phyloP scores from a whole-genome alignment of 108 stramenopile species.

The Chaetoceros muelleri region DNA sequence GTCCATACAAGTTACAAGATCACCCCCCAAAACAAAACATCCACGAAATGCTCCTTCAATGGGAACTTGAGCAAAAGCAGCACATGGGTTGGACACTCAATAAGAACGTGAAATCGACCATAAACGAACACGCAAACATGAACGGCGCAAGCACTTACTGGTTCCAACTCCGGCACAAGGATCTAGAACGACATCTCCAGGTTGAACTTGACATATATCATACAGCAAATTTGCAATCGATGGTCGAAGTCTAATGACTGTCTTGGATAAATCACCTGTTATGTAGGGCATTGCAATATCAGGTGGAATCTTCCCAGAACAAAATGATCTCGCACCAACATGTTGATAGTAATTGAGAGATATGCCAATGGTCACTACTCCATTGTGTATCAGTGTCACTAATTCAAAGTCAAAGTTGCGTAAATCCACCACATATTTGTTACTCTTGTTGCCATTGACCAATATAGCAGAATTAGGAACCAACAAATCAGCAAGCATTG shows the following conservation, averaged over 20 bases:
- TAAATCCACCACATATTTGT: conserved; percentile 38
- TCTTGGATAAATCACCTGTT: conserved; percentile 14
- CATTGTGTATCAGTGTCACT: conserved; percentile 18
- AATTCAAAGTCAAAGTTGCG: conserved; percentile 47
- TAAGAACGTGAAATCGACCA: too few species aligned
- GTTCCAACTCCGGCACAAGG: conserved; percentile 66
- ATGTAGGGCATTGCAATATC: conserved; percentile 36
- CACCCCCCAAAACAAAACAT: conserved; percentile 38
- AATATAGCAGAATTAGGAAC: too few species aligned
- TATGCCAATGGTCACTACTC: conserved; percentile 30
- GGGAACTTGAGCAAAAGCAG: too few species aligned
- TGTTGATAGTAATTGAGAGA: conserved; percentile 38
- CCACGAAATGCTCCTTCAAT: neutral
- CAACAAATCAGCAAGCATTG: conserved; percentile 8
- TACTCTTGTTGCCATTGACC: neutral
- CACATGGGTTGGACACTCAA: too few species aligned
- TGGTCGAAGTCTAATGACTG: conserved; percentile 35
- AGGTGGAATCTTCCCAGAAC: conserved; percentile 25
- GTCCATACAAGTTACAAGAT: conserved; percentile 17
- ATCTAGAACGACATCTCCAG: conserved; percentile 47
- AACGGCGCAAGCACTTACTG: too few species aligned
- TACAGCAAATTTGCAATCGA: conserved; percentile 43
- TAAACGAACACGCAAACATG: neutral
- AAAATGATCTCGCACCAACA: conserved; percentile 32
- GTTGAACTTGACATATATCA: conserved; percentile 22